phyloP scores from a whole-genome alignment of 73 alveolate species.

The Tetrahymena elliotti region DNA sequence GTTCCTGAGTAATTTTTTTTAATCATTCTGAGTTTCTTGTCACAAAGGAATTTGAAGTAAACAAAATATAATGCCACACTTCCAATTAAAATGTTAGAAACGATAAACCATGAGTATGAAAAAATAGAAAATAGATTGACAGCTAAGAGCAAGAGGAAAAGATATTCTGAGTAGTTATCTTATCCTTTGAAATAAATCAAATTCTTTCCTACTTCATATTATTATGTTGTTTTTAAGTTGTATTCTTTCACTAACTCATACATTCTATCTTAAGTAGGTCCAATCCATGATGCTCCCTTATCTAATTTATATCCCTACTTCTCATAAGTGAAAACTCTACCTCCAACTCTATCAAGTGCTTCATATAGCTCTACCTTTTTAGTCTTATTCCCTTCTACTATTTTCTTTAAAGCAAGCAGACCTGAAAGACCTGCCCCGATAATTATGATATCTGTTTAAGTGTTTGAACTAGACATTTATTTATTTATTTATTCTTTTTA shows the following conservation, averaged over 20 bases:
- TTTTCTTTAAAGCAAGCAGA: constrained; percentile 8
- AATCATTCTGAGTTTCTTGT: neutral
- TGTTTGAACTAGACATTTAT: neutral
- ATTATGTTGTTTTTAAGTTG: neutral
- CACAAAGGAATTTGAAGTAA: neutral
- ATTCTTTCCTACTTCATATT: neutral
- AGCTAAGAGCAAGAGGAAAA: neutral
- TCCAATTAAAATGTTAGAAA: neutral
- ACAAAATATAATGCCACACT: neutral
- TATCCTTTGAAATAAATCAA: neutral
- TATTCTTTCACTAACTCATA: neutral
- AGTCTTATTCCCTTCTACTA: constrained; percentile 3
- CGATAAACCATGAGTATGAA: neutral
- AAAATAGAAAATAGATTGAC: neutral
- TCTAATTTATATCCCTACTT: constrained; percentile 3
- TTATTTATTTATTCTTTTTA: no score
- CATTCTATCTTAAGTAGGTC: neutral
- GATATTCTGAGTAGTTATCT: neutral
- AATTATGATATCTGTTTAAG: constrained; percentile 4
- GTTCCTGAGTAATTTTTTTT: neutral
- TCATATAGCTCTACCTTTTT: constrained; percentile 5
- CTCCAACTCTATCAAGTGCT: constrained; percentile 38
- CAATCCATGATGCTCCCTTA: constrained; percentile 42
- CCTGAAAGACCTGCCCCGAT: constrained; percentile 45
- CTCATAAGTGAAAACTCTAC: constrained; percentile 7